phyloP scores from a whole-genome alignment of 768 basidiomycete genomes.

The Serendipita sp. region DNA sequence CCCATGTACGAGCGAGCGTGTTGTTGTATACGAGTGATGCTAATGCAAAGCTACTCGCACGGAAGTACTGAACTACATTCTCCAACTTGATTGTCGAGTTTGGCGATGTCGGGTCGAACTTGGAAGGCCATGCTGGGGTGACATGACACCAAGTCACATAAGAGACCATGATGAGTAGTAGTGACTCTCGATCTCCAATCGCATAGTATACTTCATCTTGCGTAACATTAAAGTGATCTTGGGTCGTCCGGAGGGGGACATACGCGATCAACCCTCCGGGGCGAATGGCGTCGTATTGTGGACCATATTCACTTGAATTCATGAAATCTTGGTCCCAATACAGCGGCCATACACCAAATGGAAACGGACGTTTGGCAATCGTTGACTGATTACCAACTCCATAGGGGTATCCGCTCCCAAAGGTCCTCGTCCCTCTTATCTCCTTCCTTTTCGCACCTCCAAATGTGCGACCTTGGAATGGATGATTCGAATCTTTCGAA shows the following conservation, averaged over 20 bases:
- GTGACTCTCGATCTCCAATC: background rate
- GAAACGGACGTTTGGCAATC: background rate
- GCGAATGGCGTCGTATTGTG: background rate
- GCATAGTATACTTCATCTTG: background rate
- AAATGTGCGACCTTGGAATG: background rate
- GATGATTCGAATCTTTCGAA: background rate
- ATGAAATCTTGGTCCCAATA: background rate
- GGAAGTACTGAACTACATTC: constrained; percentile 10
- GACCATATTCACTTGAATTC: background rate
- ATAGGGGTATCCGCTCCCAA: background rate
- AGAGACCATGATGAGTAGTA: background rate
- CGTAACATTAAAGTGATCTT: background rate
- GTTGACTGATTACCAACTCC: no score
- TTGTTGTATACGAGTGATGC: constrained; percentile 9
- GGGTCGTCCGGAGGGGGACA: background rate
- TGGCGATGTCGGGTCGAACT: background rate
- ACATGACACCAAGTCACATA: background rate
- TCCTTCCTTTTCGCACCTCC: background rate
- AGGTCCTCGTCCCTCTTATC: background rate
- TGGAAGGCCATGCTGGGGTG: background rate
- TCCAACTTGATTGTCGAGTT: background rate
- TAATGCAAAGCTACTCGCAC: constrained; percentile 7
- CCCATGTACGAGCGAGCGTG: background rate
- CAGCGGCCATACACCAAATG: background rate
- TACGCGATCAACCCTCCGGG: background rate